phyloP scores from a whole-genome alignment of 1,139 yeast species.

The Yamadazyma taylorii region DNA sequence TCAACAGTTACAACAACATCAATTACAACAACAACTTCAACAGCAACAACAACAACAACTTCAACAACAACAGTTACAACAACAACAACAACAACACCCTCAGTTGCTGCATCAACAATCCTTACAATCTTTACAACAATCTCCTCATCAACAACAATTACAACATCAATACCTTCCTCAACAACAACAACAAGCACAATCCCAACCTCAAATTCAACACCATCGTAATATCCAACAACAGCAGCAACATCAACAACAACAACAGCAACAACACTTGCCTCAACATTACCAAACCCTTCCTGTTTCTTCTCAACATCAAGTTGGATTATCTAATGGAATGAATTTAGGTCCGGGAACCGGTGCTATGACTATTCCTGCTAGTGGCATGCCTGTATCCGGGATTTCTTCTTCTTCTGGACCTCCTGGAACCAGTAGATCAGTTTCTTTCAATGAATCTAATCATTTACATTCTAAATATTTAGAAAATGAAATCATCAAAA shows the following conservation, averaged over 20 bases:
- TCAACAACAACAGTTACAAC: constrained; percentile 13
- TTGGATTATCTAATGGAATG: constrained; percentile 1
- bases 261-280: constrained; percentile 14
- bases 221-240: constrained; percentile 11
- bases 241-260: constrained; percentile 12
- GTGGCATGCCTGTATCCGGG: constrained; percentile 6
- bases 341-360: neutral
- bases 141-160: constrained; percentile 12
- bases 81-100: constrained; percentile 12
- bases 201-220: constrained; percentile 11
- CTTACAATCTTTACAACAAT: constrained; percentile 13
- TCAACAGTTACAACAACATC: constrained; percentile 26
- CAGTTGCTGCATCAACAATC: constrained; percentile 7
- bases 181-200: constrained; percentile 13
- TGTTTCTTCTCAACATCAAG: neutral
- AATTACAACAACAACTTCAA: constrained; percentile 21
- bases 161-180: constrained; percentile 10
- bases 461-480: constrained; percentile 23
- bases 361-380: no score
- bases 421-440: constrained; percentile 5
- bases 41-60: constrained; percentile 22
- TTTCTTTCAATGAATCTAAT: constrained; percentile 1
- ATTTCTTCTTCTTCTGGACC: constrained; percentile 3
- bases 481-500: constrained; percentile 49
- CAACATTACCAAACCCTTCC: neutral